These are phyloP conservation scores for Fusarium goolgardi DNA, from an alignment of 2,329 filamentous ascomycete genomes.

Conservation along the genomic window DNA sequence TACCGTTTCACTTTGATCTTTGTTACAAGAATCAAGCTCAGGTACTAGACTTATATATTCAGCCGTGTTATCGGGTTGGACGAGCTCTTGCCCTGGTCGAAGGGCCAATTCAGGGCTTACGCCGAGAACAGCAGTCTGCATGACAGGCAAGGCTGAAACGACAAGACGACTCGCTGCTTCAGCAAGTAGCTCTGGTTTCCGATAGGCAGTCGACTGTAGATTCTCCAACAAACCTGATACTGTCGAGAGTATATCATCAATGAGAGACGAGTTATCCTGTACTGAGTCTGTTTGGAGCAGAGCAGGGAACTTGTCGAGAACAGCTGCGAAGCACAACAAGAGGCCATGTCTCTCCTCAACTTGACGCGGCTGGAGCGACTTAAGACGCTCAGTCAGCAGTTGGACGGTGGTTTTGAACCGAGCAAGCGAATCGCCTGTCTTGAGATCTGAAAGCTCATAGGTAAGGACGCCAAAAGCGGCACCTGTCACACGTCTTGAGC, in stretches of 20 bases:
- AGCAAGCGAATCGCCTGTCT: constrained; percentile 33
- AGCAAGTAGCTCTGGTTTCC: constrained; percentile 73
- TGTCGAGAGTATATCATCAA: constrained; percentile 47
- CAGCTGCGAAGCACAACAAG: constrained; percentile 69
- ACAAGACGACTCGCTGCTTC: constrained; percentile 71
- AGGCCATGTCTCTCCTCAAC: constrained; percentile 78
- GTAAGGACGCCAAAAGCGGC: constrained; percentile 72
- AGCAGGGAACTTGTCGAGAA: constrained; percentile 62
- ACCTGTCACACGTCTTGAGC: constrained; percentile 78
- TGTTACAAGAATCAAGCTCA: constrained; percentile 31
- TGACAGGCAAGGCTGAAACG: constrained; percentile 61
- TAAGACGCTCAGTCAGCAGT: constrained; percentile 59
- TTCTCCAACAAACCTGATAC: constrained; percentile 55
- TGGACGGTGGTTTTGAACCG: constrained; percentile 53
- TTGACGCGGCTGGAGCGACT: constrained; percentile 63
- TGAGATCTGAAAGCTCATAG: constrained; percentile 52
- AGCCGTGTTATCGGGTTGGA: constrained; percentile 38
- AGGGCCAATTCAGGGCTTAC: constrained; percentile 16
- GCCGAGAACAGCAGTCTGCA: constrained; percentile 54
- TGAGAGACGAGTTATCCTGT: constrained; percentile 41
- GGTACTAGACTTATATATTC: constrained; percentile 43
- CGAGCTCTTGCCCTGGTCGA: constrained; percentile 41
- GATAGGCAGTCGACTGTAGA: constrained; percentile 57
- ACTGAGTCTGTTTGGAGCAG: constrained; percentile 37
- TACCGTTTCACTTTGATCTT: constrained; percentile 13